Percentiles rank a stretch among this genome's conserved stretches.
These are phyloP conservation scores for Coemansia sp. DNA, from an alignment of 192 early-diverging fungal genomes.

Conservation along the genomic window DNA sequence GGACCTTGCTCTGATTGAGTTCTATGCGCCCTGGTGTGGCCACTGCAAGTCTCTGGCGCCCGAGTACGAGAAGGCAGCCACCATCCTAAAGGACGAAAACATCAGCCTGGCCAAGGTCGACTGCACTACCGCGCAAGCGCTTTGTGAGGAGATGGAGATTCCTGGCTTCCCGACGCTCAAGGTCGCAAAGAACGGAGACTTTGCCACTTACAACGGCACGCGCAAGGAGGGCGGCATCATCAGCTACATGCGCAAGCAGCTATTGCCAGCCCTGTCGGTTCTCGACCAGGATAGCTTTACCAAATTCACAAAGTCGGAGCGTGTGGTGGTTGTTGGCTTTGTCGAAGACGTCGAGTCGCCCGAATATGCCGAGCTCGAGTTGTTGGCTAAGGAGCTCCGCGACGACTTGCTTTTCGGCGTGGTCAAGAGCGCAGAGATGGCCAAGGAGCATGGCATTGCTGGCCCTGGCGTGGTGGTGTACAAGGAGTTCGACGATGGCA, in stretches of 20 bases:
- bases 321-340: constrained; percentile 89
- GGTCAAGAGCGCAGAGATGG: constrained; percentile 64
- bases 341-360: constrained; percentile 64
- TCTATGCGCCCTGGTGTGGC: constrained; percentile 98
- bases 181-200: constrained; percentile 74
- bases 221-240: constrained; percentile 88
- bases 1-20: constrained; percentile 85
- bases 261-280: constrained; percentile 77
- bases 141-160: constrained; percentile 83
- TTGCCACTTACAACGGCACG: constrained; percentile 80
- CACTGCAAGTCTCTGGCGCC: constrained; percentile 95
- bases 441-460: constrained; percentile 59
- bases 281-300: constrained; percentile 71
- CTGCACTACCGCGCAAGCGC: constrained; percentile 85
- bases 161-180: constrained; percentile 95
- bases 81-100: constrained; percentile 72
- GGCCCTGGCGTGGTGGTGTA: constrained; percentile 77
- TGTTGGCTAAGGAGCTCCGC: constrained; percentile 78
- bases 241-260: constrained; percentile 93
- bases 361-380: constrained; percentile 68
- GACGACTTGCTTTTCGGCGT: constrained; percentile 88
- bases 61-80: constrained; percentile 93
- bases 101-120: constrained; percentile 94
- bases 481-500: constrained; percentile 93
- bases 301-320: constrained; percentile 81